Base-by-base conservation (phyloP, 177 flowering plant genomes). In the Vitis hybrid region DNA sequence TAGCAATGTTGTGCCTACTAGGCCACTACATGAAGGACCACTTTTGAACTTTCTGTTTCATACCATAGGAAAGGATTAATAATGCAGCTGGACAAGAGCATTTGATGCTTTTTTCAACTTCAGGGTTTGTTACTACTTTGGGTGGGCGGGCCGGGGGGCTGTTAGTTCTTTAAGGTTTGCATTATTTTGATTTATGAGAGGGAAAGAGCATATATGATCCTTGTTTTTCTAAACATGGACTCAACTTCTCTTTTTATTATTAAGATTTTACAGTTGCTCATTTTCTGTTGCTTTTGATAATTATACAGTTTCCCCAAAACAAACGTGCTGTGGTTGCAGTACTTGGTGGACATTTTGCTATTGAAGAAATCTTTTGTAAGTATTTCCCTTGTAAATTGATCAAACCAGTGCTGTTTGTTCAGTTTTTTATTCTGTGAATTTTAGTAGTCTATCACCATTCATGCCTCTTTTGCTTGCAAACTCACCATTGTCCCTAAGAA, bases 331-430 rank as follows among this genome's bases (percentile, higher is more conserved):
- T 96, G 99, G 99, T 66, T 96, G 80, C 88, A 86, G 59, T 96
- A 94, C 77, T 76, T 94, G 85, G 92, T 94, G 50, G 98, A 94
- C 59, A 84, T 87, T 71, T 75, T 96, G 77, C 90, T 96, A 24
- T 60, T 82, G 72, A 94, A 94, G 88, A 96, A 94, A 82, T 78
- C 97, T 68, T 94, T 81, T 84, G 98, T 96, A 77, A 96, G 99
- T 93, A 12, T 44, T 62, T 62, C 68, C 19, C 66, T 22, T 52
- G 4, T 33, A 11, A 10, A 31, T 15, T 11, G 17, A 65, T 19
- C 60, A 56, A 55, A 67, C 11, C 22, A 5, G 9, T 38, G 47
- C 47, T 38, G 47, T 38, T 38, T 38, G 5, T 38, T 38, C 31
- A 28, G 31, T 28, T 38, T 38, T 8, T 38, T 38, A 7, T 38